Conservation (phyloP, 2,329 filamentous ascomycete genomes). For the Trematosphaeria pertusa region DNA sequence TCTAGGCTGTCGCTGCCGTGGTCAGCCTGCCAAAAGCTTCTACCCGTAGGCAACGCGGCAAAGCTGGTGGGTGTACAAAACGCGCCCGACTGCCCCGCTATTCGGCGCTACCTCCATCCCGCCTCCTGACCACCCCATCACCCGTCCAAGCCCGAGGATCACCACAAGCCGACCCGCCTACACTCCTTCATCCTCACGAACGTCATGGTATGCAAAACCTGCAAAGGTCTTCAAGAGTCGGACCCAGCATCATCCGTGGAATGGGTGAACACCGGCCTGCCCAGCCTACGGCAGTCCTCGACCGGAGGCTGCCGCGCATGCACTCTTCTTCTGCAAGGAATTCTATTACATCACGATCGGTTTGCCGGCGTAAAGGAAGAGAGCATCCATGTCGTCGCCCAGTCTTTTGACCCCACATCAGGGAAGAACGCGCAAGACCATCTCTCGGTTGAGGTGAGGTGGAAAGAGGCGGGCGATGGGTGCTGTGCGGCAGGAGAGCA, state of each 20-base stretch:
- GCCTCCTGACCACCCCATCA: too few species aligned
- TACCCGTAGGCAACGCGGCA: too few species aligned
- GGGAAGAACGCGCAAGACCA: slow-evolving; percentile 34
- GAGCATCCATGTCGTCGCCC: slow-evolving; percentile 33
- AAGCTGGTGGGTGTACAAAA: background rate
- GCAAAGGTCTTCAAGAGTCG: slow-evolving; percentile 36
- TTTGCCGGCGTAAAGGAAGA: slow-evolving; percentile 35
- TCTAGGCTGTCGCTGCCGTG: background rate
- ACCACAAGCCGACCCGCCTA: background rate
- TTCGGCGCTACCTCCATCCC: too few species aligned
- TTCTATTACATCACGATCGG: slow-evolving; percentile 40
- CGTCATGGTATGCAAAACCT: slow-evolving; percentile 41
- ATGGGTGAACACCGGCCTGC: slow-evolving; percentile 38
- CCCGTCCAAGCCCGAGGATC: too few species aligned
- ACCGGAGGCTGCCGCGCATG: slow-evolving; percentile 39
- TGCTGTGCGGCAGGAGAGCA: slow-evolving; percentile 27
- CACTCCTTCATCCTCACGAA: background rate
- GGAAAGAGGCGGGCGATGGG: slow-evolving; percentile 30
- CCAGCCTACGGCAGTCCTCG: slow-evolving; percentile 37
- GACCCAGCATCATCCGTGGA: slow-evolving; percentile 20
- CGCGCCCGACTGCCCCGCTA: background rate
- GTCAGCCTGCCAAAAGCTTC: background rate
- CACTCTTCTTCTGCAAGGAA: slow-evolving; percentile 41
- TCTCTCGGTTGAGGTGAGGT: slow-evolving; percentile 44
- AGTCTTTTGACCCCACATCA: slow-evolving; percentile 28